Conservation (phyloP, 2,329 filamentous ascomycete genomes). For the Fusarium buxicola region DNA sequence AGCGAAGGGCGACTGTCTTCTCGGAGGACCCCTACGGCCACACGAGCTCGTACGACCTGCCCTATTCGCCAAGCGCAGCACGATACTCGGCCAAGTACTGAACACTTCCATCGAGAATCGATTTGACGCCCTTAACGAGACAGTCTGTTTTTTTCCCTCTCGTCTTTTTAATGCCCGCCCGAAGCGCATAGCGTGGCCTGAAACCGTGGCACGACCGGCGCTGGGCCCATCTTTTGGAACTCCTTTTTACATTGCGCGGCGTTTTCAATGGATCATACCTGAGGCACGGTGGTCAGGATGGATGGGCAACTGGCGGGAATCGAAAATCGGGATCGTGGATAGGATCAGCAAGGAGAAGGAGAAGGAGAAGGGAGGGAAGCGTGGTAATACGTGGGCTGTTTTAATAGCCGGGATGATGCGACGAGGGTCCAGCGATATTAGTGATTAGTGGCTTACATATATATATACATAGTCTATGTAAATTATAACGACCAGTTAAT, state of each 20-base stretch:
- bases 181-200: slow-evolving; percentile 16
- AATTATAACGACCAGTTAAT: slow-evolving; percentile 3
- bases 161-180: slow-evolving; percentile 26
- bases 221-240: slow-evolving; percentile 20
- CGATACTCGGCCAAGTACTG: slow-evolving; percentile 62
- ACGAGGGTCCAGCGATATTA: slow-evolving; percentile 17
- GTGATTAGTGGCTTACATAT: slow-evolving; percentile 24
- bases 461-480: slow-evolving; percentile 36
- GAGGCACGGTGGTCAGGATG: slow-evolving; percentile 10
- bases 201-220: slow-evolving; percentile 7
- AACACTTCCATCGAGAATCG: slow-evolving; percentile 17
- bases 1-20: slow-evolving; percentile 79
- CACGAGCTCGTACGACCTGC: slow-evolving; percentile 64
- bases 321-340: slow-evolving; percentile 16
- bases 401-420: slow-evolving; percentile 3
- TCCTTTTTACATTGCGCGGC: slow-evolving; percentile 39
- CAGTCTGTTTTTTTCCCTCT: slow-evolving; percentile 26
- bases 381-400: slow-evolving; percentile 29
- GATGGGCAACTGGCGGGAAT: slow-evolving; percentile 12
- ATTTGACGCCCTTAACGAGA: slow-evolving; percentile 36
- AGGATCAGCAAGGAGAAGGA: slow-evolving; percentile 16
- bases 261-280: slow-evolving; percentile 36
- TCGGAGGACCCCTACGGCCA: slow-evolving; percentile 74
- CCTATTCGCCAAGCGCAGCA: slow-evolving; percentile 59
- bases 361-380: slow-evolving; percentile 13